phyloP scores from a whole-genome alignment of 495 filamentous ascomycete species.

The Talaromyces ruber region DNA sequence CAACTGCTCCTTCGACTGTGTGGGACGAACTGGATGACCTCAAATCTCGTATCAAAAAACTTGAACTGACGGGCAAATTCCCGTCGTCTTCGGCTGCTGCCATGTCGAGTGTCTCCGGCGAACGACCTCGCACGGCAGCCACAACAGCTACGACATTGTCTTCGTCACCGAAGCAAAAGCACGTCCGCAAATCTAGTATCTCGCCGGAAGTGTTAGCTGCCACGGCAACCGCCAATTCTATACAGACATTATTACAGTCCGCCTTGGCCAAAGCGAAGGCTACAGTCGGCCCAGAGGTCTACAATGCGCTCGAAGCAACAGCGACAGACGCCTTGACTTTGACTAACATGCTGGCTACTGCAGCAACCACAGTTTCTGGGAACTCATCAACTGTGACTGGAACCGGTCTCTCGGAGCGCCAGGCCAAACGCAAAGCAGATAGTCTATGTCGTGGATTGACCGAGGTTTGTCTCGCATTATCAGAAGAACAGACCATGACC shows the following conservation, averaged over 20 bases:
- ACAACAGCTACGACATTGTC: slow-evolving; percentile 92
- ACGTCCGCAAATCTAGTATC: slow-evolving; percentile 39
- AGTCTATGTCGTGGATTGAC: slow-evolving; percentile 88
- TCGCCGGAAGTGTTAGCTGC: slow-evolving; percentile 1
- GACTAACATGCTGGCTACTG: slow-evolving; percentile 62
- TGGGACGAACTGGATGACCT: slow-evolving; percentile 98
- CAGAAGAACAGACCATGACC: slow-evolving; percentile 33
- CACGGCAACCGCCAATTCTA: slow-evolving; percentile 25
- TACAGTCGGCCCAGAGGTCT: slow-evolving; percentile 61
- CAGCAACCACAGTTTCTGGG: slow-evolving; percentile 57
- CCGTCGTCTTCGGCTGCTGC: slow-evolving; percentile 72
- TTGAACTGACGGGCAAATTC: slow-evolving; percentile 85
- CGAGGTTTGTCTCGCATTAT: slow-evolving; percentile 81
- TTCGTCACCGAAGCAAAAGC: slow-evolving; percentile 62
- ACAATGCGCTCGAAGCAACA: slow-evolving; percentile 70
- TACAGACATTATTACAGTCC: slow-evolving; percentile 72
- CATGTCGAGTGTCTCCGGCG: slow-evolving; percentile 64
- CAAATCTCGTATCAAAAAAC: slow-evolving; percentile 82
- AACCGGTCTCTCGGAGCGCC: slow-evolving; percentile 57
- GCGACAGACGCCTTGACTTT: slow-evolving; percentile 73
- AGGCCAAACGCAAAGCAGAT: slow-evolving; percentile 82
- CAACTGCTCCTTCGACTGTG: slow-evolving; percentile 81
- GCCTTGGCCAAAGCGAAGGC: slow-evolving; percentile 70
- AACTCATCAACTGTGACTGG: slow-evolving; percentile 47
- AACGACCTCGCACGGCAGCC: slow-evolving; percentile 81